Evolutionary conservation across 1,284 basidiomycete genomes (phyloP).

Genomic region (Leccinum griseonigrum): DNA sequence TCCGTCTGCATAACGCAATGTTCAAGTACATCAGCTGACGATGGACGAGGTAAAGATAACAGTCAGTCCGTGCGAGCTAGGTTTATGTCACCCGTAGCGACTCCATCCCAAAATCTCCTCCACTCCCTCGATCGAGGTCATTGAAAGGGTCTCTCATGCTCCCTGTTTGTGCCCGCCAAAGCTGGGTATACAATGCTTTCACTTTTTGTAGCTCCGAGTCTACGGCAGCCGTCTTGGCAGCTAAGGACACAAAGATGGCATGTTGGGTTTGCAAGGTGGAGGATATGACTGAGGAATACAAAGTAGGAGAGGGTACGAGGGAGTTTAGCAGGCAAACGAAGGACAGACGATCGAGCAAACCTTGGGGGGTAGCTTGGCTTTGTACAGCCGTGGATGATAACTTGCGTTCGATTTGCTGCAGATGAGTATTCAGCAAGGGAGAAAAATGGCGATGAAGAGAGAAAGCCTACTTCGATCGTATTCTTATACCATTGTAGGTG

Average conservation of each 20-base stretch:
- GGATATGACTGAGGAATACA: conserved; percentile 53
- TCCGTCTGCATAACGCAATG: background rate
- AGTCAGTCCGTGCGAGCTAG: background rate
- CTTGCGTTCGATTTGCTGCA: conserved; percentile 79
- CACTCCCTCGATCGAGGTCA: conserved; percentile 52
- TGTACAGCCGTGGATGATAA: conserved; percentile 63
- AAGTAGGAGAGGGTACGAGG: background rate
- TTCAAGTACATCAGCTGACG: background rate
- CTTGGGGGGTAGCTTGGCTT: conserved; percentile 70
- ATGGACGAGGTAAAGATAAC: background rate
- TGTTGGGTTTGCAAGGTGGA: conserved; percentile 75
- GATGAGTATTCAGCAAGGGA: conserved; percentile 2
- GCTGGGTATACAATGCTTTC: conserved; percentile 53
- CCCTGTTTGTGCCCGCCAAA: conserved; percentile 69
- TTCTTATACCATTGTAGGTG: conserved; percentile 73
- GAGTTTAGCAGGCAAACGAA: background rate
- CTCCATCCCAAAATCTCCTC: conserved; percentile 50
- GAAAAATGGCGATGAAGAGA: background rate
- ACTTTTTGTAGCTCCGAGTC: conserved; percentile 72
- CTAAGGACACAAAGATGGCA: conserved; percentile 67
- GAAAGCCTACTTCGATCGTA: conserved; percentile 63
- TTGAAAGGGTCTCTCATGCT: conserved; percentile 75
- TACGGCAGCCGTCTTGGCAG: conserved; percentile 65
- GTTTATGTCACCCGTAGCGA: conserved; percentile 40
- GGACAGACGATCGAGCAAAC: conserved; percentile 35